Evolutionary conservation across 805 yeast species (phyloP), one percentile per base, ranked within the genome.

Genomic region (Helenozyma rhizophorensis): DNA sequence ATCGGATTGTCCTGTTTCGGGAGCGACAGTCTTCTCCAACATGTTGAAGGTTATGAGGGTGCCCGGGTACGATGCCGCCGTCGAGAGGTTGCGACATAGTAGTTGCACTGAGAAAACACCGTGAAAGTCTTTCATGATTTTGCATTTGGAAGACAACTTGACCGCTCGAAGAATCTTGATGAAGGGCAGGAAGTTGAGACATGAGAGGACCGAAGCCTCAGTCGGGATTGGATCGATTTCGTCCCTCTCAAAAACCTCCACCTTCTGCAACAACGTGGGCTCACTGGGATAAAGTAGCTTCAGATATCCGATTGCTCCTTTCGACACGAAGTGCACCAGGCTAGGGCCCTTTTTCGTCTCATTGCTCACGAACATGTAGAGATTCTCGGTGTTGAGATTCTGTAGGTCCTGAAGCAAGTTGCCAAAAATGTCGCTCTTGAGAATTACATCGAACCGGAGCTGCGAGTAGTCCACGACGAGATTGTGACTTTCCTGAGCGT

Each of bases 261-360:
- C 52, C 26, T 78, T 77, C 40, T 83, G 90, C 21, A 87, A 53
- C 9, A 78, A 73, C 2, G 76, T 62, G 44, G 71, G 68, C 29
- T 74, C 83, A 39, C 69, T 72, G 0, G 95, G 95, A 28, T 80
- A 68, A 8, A 72, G 67, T 14, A 85, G 62, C 48, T 81, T 79
- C 24, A 85, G 78, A 32, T 69, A 65, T 0, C 95, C 95, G 28
- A 84, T 68, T n/a, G 79, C 83, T 9, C 90, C 84, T 24, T 68
- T 70, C 0, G 93, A 80, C 4, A 83, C 72, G 33, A 87, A 69
- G 16, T 70, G 63, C 28, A 80, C 54, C 41, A 64, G 68, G 22
- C 69, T 63, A 4, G 14, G 11, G 4, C 23, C 23, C 9, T 13
- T 9, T 6, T 16, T 12, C 3, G 16, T 27, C 17, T 16, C 23